Conservation (phyloP, 2,329 filamentous ascomycete genomes). For the Arthrobotrys musiformis region DNA sequence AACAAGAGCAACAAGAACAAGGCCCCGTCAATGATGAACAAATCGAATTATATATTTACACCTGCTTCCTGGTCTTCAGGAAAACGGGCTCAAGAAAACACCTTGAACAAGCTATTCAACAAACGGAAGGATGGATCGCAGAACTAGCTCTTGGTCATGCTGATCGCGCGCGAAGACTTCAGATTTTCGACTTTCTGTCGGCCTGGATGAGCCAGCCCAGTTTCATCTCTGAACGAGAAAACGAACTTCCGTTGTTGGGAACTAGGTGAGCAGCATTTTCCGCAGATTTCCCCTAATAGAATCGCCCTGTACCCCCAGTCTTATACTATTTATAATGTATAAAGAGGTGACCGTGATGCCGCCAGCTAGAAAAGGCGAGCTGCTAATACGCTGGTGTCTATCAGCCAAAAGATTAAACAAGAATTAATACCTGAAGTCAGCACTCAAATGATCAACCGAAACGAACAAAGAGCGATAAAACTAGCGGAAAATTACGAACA, state of each 20-base stretch:
- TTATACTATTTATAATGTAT: neutral
- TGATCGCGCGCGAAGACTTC: conserved; percentile 14
- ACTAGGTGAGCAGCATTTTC: conserved; percentile 2
- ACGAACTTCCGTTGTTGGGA: neutral
- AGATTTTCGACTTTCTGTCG: conserved; percentile 22
- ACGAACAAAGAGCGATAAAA: neutral
- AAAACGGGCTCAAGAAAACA: conserved; percentile 4
- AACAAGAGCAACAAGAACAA: neutral
- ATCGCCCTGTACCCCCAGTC: neutral
- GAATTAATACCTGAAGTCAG: neutral
- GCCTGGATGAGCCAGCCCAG: conserved; percentile 2
- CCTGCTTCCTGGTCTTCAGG: neutral
- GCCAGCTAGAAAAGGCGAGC: neutral
- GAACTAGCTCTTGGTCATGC: neutral
- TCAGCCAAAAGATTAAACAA: neutral
- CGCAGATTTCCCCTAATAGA: neutral
- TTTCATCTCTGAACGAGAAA: neutral
- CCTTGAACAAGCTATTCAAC: neutral
- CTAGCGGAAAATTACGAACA: neutral
- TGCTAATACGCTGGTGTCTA: conserved; percentile 17
- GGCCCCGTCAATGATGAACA: conserved; percentile 13
- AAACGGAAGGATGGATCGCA: conserved; percentile 5
- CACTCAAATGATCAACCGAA: neutral
- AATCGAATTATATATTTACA: conserved; percentile 33
- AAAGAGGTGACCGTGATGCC: neutral